Percentiles rank a stretch among this genome's conserved stretches.
Evolutionary conservation across 2,329 filamentous ascomycete genomes (phyloP).

Genomic region (Hymenoscyphus fraxineus): DNA sequence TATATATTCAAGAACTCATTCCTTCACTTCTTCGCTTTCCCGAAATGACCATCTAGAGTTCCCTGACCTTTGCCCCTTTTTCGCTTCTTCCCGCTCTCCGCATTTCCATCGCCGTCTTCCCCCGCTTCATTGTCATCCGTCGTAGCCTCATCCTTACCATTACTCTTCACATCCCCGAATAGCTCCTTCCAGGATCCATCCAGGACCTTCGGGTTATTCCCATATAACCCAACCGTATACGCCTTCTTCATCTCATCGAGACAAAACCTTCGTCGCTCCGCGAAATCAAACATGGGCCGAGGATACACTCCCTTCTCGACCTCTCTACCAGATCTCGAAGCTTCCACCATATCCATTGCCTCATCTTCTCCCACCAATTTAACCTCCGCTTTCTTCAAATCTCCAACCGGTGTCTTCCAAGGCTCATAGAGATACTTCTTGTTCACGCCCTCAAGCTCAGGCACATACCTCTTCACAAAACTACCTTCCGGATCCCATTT

Average conservation of each 20-base stretch:
- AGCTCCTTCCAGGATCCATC: slow-evolving; percentile 54
- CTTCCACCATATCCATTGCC: not conserved
- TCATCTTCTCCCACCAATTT: not conserved
- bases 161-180: slow-evolving; percentile 39
- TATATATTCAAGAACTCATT: too few species aligned
- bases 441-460: slow-evolving; percentile 59
- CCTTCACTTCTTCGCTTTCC: slow-evolving; percentile 14
- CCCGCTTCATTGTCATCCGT: slow-evolving; percentile 10
- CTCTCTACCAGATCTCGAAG: not conserved
- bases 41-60: slow-evolving; percentile 27
- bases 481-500: slow-evolving; percentile 70
- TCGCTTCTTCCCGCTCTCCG: slow-evolving; percentile 17
- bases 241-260: slow-evolving; percentile 11
- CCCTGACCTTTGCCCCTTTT: slow-evolving; percentile 20
- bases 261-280: not conserved
- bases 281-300: slow-evolving; percentile 7
- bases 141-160: slow-evolving; percentile 10
- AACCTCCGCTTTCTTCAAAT: slow-evolving; percentile 49
- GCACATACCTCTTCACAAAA: slow-evolving; percentile 63
- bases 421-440: slow-evolving; percentile 76
- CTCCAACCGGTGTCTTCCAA: slow-evolving; percentile 65
- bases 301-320: not conserved
- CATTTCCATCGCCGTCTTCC: slow-evolving; percentile 15
- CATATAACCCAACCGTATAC: slow-evolving; percentile 53
- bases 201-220: slow-evolving; percentile 57